Evolutionary conservation across 352 stramenopile genomes (phyloP).

Genomic region (Globisporangium apiculatum): DNA sequence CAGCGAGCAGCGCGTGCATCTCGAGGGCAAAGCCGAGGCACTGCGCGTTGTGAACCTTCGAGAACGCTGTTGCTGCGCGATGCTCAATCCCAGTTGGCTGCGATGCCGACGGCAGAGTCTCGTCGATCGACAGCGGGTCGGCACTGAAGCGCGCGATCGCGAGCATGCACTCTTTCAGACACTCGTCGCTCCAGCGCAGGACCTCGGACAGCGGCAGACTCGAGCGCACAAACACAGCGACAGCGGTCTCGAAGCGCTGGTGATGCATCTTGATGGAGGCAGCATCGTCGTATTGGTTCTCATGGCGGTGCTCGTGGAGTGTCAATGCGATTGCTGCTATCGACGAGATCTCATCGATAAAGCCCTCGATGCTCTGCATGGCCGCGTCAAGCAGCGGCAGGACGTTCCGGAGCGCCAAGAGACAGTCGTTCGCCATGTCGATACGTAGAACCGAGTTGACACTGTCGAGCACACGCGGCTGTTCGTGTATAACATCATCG

Average conservation of each 20-base stretch:
- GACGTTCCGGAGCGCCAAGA: constrained; percentile 43
- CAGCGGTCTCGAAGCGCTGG: constrained; percentile 12
- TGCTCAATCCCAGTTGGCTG: constrained; percentile 1
- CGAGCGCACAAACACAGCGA: constrained; percentile 1
- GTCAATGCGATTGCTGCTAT: background rate
- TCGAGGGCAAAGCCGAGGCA: constrained; percentile 53
- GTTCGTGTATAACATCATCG: background rate
- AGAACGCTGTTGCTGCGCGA: background rate
- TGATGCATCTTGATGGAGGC: background rate
- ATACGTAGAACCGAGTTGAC: constrained; percentile 15
- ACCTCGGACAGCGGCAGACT: constrained; percentile 23
- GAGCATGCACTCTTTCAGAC: constrained; percentile 45
- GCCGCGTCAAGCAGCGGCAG: constrained; percentile 26
- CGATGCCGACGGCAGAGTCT: background rate
- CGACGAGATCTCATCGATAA: constrained; percentile 8
- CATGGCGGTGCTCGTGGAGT: background rate
- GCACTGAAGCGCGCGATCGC: constrained; percentile 23
- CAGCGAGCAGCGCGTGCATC: constrained; percentile 35
- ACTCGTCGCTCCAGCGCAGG: constrained; percentile 45
- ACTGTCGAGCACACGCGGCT: background rate
- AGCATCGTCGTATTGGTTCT: background rate
- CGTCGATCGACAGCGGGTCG: background rate
- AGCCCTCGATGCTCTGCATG: constrained; percentile 8
- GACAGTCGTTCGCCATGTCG: constrained; percentile 27
- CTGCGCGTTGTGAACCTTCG: constrained; percentile 8